Evolutionary conservation across 208 protist species (phyloP).

Genomic region (Wallacemonas sp.): DNA sequence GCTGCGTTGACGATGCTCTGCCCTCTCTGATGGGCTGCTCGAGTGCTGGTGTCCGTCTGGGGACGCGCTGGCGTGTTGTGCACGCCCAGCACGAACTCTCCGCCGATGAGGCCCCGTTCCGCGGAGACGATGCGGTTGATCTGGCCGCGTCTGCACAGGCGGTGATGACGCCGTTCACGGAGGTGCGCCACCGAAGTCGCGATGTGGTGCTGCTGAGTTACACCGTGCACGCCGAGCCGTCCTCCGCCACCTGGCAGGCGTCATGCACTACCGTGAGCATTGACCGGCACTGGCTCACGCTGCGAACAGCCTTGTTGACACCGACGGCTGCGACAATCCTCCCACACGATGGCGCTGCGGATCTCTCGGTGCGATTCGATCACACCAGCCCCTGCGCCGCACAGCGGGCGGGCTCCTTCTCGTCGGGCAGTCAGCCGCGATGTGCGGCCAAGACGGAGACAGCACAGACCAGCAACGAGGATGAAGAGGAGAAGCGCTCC

Average conservation of each 20-base stretch:
- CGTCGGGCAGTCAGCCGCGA: too few relatives aligned
- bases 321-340: background rate
- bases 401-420: too few relatives aligned
- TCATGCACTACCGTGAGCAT: constrained; percentile 4
- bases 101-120: background rate
- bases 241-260: background rate
- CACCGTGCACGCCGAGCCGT: background rate
- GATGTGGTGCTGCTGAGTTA: constrained; percentile 2
- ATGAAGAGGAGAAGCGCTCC: background rate
- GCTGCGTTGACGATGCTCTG: too few relatives aligned
- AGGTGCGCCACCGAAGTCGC: constrained; percentile 11
- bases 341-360: too few relatives aligned
- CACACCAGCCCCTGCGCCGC: too few relatives aligned
- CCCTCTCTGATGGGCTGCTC: too few relatives aligned
- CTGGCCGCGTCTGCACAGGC: constrained; percentile 5
- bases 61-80: background rate
- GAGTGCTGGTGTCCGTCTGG: too few relatives aligned
- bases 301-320: background rate
- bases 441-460: too few relatives aligned
- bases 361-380: too few relatives aligned
- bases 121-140: background rate
- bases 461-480: too few relatives aligned
- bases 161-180: constrained; percentile 10
- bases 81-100: constrained; percentile 7
- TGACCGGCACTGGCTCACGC: constrained; percentile 14